Evolutionary conservation across 108 stramenopile species (phyloP), one percentile per base, ranked within the genome.

Genomic region (Skeletonema tropicum): DNA sequence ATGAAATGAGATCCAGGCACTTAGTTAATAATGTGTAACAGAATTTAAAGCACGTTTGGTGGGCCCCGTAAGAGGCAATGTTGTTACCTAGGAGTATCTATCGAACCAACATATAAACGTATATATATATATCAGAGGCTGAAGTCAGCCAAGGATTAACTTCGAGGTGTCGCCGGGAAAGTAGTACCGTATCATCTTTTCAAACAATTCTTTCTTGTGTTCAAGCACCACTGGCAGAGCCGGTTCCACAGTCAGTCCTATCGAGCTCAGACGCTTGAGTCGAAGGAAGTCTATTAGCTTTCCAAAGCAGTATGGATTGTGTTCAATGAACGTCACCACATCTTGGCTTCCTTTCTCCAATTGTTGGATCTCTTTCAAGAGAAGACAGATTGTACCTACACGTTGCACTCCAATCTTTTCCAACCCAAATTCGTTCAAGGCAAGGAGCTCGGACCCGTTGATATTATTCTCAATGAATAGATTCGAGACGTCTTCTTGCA

Each of bases 351-450:
- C 38, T 11, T 39, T 39, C 10, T 39, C 38, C 7, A 61, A 41
- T 60, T 71, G 60, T 21, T 71, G 61, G 70, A 71, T 71, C 45
- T 71, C 70, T 15, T 58, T 19, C 21, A n/a, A n/a, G n/a, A n/a
- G n/a, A n/a, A n/a, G n/a, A n/a, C n/a, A n/a, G n/a, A n/a, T n/a
- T n/a, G n/a, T 71, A 11, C 57, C 60, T 61, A 19, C 45, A 17
- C 57, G 60, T 6, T 59, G 61, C 33, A 71, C 30, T 25, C 70
- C 70, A 61, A 71, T 46, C 6, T 60, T 29, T 14, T 52, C 30
- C 70, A 71, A 46, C 2, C 70, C 70, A 6, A 48, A 41, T 29
- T 48, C 35, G 13, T 41, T 45, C 57, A 71, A 11, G 3, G 60
- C 58, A 35, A 71, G 60, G 0, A 71, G 57, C 23, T 71, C 70